A percentile compares a stretch with the other conserved stretches of the same genome.
phyloP scores from a whole-genome alignment of 2,329 filamentous ascomycete genomes.

The Aspergillus udagawae region DNA sequence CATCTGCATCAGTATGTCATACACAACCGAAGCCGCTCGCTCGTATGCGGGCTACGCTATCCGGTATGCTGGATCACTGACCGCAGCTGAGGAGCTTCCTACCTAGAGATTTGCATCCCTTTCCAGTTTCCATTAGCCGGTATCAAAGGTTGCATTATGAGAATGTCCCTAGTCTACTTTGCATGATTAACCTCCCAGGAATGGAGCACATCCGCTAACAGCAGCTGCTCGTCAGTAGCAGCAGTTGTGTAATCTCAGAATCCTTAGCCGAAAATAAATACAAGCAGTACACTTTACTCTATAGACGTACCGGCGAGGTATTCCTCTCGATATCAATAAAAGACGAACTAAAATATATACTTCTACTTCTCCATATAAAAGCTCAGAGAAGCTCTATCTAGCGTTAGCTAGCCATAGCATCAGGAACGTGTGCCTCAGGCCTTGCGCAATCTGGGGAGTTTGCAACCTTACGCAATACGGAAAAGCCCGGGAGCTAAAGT shows the following conservation, averaged over 20 bases:
- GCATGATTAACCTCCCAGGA: not conserved
- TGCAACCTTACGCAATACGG: slow-evolving; percentile 37
- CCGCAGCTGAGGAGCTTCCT: not conserved
- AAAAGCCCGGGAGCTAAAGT: slow-evolving; percentile 36
- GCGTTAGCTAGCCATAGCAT: not conserved
- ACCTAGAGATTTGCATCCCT: not conserved
- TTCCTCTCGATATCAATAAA: not conserved
- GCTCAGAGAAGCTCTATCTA: not conserved
- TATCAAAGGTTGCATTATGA: not conserved
- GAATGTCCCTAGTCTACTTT: not conserved
- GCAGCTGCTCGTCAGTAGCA: too few relatives aligned
- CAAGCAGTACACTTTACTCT: not conserved
- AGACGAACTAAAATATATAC: not conserved
- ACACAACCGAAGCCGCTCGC: not conserved
- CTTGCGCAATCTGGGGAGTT: slow-evolving; percentile 11
- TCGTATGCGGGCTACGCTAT: not conserved
- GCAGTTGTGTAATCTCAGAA: not conserved
- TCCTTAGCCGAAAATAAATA: not conserved
- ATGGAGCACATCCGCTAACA: not conserved
- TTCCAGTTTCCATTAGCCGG: not conserved
- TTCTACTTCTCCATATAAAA: not conserved
- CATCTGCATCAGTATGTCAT: not conserved
- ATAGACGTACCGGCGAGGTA: too few relatives aligned
- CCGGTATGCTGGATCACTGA: not conserved
- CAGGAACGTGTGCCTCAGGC: slow-evolving; percentile 18